These are phyloP conservation scores for Penicillium subrubescens DNA, from an alignment of 495 filamentous ascomycete genomes.

Conservation along the genomic window DNA sequence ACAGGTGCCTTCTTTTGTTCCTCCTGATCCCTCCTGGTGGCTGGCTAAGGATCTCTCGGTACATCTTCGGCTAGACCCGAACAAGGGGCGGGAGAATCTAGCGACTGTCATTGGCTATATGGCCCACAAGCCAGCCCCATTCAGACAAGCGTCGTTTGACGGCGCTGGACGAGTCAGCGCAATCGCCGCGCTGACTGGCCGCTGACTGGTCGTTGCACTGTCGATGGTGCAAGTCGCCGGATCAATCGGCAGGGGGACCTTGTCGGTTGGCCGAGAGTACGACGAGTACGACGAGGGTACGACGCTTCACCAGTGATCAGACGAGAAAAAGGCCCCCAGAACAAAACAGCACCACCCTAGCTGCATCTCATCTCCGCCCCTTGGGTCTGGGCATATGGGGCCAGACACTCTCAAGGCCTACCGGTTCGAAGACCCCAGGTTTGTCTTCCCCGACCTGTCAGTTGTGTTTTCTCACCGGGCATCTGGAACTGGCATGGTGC, in stretches of 20 bases:
- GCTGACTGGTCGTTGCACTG: not conserved
- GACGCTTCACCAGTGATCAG: not conserved
- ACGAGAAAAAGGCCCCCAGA: not conserved
- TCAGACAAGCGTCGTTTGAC: not conserved
- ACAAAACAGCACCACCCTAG: not conserved
- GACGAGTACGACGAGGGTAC: not conserved
- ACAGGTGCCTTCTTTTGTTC: not conserved
- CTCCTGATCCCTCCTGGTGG: not conserved
- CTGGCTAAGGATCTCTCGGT: not conserved
- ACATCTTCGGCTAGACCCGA: slow-evolving; percentile 19
- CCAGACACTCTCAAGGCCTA: not conserved
- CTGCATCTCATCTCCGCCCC: not conserved
- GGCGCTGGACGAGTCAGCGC: not conserved
- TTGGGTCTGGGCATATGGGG: not conserved
- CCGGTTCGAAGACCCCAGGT: slow-evolving; percentile 15
- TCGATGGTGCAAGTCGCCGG: slow-evolving; percentile 5
- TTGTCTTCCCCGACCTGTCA: slow-evolving; percentile 16
- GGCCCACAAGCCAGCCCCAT: not conserved
- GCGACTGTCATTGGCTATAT: not conserved
- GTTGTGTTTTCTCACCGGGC: slow-evolving; percentile 15
- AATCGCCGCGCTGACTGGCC: not conserved
- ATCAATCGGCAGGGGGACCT: slow-evolving; percentile 15
- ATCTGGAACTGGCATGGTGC: slow-evolving; percentile 22
- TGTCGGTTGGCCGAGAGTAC: slow-evolving; percentile 7
- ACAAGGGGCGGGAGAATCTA: slow-evolving; percentile 10